These are phyloP conservation scores for Metrosideros polymorpha DNA, from an alignment of 441 rosid species.

Conservation along the genomic window DNA sequence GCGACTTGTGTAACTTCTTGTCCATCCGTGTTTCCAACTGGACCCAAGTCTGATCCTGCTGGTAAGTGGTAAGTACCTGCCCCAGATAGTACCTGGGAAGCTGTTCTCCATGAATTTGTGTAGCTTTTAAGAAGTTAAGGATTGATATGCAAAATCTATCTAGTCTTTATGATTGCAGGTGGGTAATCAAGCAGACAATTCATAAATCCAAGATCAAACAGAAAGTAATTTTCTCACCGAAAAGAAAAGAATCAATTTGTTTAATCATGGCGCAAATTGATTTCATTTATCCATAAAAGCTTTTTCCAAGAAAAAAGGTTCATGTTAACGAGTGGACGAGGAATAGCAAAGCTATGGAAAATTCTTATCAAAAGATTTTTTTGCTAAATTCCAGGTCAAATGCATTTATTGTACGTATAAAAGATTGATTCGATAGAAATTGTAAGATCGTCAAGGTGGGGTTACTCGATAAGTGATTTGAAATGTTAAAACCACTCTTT, in stretches of 20 bases:
- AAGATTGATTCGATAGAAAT: neutral
- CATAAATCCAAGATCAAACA: neutral
- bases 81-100: neutral
- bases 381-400: neutral
- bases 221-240: neutral
- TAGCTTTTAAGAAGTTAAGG: neutral
- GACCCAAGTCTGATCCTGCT: neutral
- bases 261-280: neutral
- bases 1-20: neutral
- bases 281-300: neutral
- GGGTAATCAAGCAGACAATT: neutral
- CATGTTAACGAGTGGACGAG: neutral
- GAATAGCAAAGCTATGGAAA: neutral
- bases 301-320: neutral
- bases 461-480: no score
- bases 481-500: no score
- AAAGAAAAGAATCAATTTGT: neutral
- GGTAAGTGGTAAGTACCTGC: no score
- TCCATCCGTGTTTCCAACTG: neutral
- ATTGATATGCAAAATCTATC: neutral
- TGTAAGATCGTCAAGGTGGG: no score
- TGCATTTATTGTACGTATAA: neutral
- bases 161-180: no score
- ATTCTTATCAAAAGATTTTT: neutral
- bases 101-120: neutral